phyloP scores from a whole-genome alignment of 768 basidiomycete species.

The Termitomyces eurrhizus region DNA sequence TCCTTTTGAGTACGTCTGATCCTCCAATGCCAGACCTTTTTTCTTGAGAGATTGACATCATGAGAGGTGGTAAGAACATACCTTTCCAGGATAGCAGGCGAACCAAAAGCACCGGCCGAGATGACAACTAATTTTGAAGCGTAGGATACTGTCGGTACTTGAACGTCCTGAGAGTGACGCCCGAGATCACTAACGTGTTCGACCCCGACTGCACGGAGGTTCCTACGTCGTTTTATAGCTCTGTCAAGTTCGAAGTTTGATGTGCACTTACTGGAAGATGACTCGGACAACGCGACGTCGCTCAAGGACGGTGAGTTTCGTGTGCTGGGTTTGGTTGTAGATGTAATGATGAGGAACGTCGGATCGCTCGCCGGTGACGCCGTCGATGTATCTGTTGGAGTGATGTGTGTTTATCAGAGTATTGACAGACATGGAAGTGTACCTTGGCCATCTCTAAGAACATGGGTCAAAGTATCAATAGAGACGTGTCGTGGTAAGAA shows the following conservation, averaged over 20 bases:
- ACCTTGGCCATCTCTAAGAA: slow-evolving; percentile 52
- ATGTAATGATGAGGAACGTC: slow-evolving; percentile 51
- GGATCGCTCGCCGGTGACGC: slow-evolving; percentile 48
- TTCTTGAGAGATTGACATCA: slow-evolving; percentile 2
- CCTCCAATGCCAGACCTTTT: slow-evolving; percentile 64
- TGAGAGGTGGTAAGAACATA: slow-evolving; percentile 9
- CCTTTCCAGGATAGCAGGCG: slow-evolving; percentile 52
- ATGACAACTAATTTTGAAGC: slow-evolving; percentile 46
- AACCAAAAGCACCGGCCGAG: slow-evolving; percentile 51
- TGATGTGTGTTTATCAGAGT: not conserved
- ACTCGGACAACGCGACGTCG: slow-evolving; percentile 43
- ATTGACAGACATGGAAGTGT: slow-evolving; percentile 7
- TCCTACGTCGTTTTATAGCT: slow-evolving; percentile 19
- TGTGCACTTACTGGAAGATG: slow-evolving; percentile 40
- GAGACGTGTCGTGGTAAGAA: not conserved
- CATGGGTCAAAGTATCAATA: not conserved
- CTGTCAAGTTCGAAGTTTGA: not conserved
- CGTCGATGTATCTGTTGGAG: slow-evolving; percentile 46
- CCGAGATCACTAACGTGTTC: slow-evolving; percentile 43
- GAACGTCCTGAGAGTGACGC: slow-evolving; percentile 19
- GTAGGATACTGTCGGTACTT: slow-evolving; percentile 22
- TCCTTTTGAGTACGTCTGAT: slow-evolving; percentile 37
- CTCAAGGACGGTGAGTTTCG: slow-evolving; percentile 38
- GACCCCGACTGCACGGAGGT: slow-evolving; percentile 42
- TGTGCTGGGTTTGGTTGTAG: slow-evolving; percentile 41